phyloP scores from a whole-genome alignment of 306 rosid genomes.

The Echinosophora koreensis region DNA sequence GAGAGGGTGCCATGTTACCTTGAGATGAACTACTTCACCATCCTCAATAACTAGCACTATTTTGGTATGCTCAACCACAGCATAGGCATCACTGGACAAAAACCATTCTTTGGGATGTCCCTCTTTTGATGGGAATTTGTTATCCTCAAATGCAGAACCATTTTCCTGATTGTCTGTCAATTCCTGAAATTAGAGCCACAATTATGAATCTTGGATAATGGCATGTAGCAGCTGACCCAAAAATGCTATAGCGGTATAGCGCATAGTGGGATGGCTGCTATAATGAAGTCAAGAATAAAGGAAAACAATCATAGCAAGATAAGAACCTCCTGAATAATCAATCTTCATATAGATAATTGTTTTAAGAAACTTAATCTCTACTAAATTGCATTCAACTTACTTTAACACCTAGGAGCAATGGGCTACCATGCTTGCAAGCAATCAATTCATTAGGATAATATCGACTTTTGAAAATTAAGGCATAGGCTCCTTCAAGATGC shows the following conservation, averaged over 20 bases:
- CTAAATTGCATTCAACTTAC: slow-evolving; percentile 60
- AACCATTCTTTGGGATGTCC: slow-evolving; percentile 86
- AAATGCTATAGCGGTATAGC: too few species aligned
- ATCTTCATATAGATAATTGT: background rate
- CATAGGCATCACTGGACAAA: slow-evolving; percentile 96
- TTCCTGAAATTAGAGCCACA: slow-evolving; percentile 62
- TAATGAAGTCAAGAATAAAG: background rate
- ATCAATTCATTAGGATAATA: slow-evolving; percentile 96
- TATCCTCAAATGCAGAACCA: slow-evolving; percentile 83
- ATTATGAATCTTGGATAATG: too few species aligned
- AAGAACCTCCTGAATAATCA: background rate
- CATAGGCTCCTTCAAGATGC: slow-evolving; percentile 99
- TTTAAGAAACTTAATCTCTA: slow-evolving; percentile 14
- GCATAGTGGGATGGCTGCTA: too few species aligned
- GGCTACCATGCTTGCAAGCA: slow-evolving; percentile 99
- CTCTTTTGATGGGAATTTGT: slow-evolving; percentile 77
- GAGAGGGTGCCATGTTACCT: slow-evolving; percentile 59
- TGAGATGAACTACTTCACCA: slow-evolving; percentile 95
- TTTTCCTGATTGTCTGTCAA: slow-evolving; percentile 60
- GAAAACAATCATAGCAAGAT: slow-evolving; percentile 14
- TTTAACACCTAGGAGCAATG: slow-evolving; percentile 91
- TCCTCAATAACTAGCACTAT: slow-evolving; percentile 95
- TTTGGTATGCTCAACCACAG: slow-evolving; percentile 94
- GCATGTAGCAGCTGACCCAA: too few species aligned
- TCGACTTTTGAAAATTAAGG: slow-evolving; percentile 90